Conservation (phyloP, 352 stramenopile species). For the Phytophthora chlamydospora region DNA sequence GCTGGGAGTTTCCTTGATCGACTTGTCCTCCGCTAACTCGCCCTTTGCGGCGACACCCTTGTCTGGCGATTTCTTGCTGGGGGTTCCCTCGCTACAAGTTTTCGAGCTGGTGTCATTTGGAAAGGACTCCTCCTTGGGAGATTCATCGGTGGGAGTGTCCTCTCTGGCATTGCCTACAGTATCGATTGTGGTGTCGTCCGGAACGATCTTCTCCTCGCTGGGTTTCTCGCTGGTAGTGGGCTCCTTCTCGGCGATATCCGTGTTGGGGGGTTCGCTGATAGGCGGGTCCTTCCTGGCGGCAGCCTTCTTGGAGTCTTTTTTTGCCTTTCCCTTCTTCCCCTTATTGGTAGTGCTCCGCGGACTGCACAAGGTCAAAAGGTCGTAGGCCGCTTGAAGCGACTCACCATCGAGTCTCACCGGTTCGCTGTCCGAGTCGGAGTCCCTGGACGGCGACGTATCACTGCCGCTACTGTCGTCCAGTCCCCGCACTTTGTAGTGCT, state of each 20-base stretch:
- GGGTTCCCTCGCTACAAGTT: too few species aligned
- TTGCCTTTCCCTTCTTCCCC: constrained; percentile 19
- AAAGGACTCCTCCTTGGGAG: background rate
- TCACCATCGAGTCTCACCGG: constrained; percentile 61
- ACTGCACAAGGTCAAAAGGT: constrained; percentile 65
- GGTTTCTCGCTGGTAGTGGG: background rate
- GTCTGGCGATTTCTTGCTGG: too few species aligned
- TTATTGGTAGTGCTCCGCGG: constrained; percentile 20
- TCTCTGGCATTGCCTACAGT: constrained; percentile 8
- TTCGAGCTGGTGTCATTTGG: too few species aligned
- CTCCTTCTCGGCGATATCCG: background rate
- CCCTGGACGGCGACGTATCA: constrained; percentile 24
- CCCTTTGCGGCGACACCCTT: too few species aligned
- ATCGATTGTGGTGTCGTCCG: too few species aligned
- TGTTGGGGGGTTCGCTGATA: background rate
- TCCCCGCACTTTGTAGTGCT: constrained; percentile 30
- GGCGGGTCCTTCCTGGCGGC: background rate
- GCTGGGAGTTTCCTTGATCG: background rate
- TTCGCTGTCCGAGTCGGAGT: constrained; percentile 31
- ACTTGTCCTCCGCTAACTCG: background rate
- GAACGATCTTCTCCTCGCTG: background rate
- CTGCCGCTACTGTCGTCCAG: constrained; percentile 23
- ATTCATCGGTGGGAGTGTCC: constrained; percentile 1
- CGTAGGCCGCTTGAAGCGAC: constrained; percentile 73
- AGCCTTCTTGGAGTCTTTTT: constrained; percentile 6